Base-by-base conservation (phyloP, 2,329 filamentous ascomycete species). In the Stemphylium lycopersici region DNA sequence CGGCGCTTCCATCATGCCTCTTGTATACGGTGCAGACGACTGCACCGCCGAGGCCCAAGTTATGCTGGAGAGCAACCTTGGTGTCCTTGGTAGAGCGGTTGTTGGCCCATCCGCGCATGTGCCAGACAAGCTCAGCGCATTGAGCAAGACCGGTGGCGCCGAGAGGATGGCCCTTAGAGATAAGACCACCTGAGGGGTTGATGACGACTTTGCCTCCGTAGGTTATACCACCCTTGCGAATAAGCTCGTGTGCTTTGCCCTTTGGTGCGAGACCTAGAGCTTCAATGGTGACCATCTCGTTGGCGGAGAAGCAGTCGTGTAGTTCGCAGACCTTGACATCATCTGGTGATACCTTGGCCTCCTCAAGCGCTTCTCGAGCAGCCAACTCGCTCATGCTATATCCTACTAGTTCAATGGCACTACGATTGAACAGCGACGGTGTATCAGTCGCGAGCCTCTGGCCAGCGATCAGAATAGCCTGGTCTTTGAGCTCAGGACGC, bases 241-340 rank as follows among this genome's bases (percentile, higher is more conserved):
- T 91, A 76, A 97, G 86, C 77, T 97, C 91, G 74, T 97, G 93
- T 0, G 93, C 95, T 75, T 91, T 93, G 13, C 93, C 93, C 12
- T 83, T 85, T 54, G 87, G 87, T 36, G 83, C 73, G 10, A 98
- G 83, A 1, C 91, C 92, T 1, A 98, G 83, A 0, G 91, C 91
- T 72, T 98, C 93, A 45, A 98, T 87, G 1, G 87, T 88, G 46
- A 95, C 84, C 89, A 98, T 90, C 81, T 98, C 91, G 75, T 98
- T 98, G 22, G 93, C 88, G 15, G 88, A 92, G 83, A 98, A 98
- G 80, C 95, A 98, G 79, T 98, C 95, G 78, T 98, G 95, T 56
- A 98, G 81, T 79, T 98, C 93, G 70, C 91, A 92, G 13, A 98
- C 90, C 69, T 89, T 87, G 59, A 93, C 83, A 62, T 96, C 90